phyloP scores from a whole-genome alignment of 805 yeast genomes.

The Myxozyma vanderwaltii region DNA sequence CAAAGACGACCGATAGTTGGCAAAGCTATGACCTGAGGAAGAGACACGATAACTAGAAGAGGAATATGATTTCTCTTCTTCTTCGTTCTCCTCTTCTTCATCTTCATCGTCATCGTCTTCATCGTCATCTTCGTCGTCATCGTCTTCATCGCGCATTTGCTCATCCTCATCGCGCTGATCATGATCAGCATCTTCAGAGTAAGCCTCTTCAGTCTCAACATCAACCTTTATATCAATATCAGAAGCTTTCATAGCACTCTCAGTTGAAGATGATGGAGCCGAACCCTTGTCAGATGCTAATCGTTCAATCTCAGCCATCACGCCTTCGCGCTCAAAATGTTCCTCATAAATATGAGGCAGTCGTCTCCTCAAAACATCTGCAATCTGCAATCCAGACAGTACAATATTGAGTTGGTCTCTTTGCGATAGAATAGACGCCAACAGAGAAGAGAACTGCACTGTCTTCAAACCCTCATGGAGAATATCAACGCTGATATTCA shows the following conservation, averaged over 20 bases:
- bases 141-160: neutral
- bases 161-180: slow-evolving; percentile 43
- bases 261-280: neutral
- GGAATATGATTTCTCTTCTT: slow-evolving; percentile 28
- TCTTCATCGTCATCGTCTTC: slow-evolving; percentile 31
- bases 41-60: neutral
- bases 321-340: slow-evolving; percentile 70
- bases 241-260: slow-evolving; percentile 16
- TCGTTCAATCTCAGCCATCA: slow-evolving; percentile 54
- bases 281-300: slow-evolving; percentile 27
- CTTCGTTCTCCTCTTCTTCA: slow-evolving; percentile 32
- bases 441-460: slow-evolving; percentile 38
- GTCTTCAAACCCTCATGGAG: slow-evolving; percentile 33
- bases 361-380: slow-evolving; percentile 49
- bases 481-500: slow-evolving; percentile 43
- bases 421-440: slow-evolving; percentile 41
- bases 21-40: neutral
- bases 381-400: slow-evolving; percentile 55
- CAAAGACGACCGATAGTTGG: slow-evolving; percentile 7
- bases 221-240: slow-evolving; percentile 38
- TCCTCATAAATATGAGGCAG: slow-evolving; percentile 50
- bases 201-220: neutral
- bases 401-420: slow-evolving; percentile 45
- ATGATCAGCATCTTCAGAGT: slow-evolving; percentile 38
- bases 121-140: slow-evolving; percentile 31